Evolutionary conservation across 495 filamentous ascomycete species (phyloP), one percentile per base, ranked within the genome.

Genomic region (Clohesyomyces aquaticus): DNA sequence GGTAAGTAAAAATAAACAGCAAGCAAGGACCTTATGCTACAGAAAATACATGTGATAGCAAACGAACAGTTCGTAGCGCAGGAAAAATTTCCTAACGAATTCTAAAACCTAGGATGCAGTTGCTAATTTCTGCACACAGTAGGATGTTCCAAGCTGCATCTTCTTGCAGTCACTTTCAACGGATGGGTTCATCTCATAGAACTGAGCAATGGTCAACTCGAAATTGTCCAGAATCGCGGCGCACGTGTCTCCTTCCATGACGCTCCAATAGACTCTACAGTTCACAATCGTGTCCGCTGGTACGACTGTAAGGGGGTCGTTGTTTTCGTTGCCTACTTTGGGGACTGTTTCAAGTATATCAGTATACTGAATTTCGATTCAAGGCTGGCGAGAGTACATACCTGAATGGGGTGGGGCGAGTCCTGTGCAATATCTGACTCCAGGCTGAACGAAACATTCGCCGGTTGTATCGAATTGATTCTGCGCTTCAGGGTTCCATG

Each of bases 121-220:
- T n/a, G n/a, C n/a, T n/a, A 9, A 19, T 16, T 11, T 16, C 10
- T 52, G 26, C 21, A 52, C 48, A n/a, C 50, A 54, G 50, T 54
- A 54, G 2, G 11, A 54, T 16, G 19, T 11, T 21, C 50, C 50
- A 1, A 54, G 50, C 23, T 29, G 6, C 23, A 29, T 29, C 1
- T 4, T 54, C 3, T 10, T 6, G 50, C 50, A 54, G 50, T 38
- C 50, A n/a, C 23, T 32, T 16, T 2, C 11, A 3, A 54, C 50
- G 11, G 50, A 54, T 8, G 50, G 50, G 26, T 54, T 54, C 23
- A 54, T 29, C 12, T n/a, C 6, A 18, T 29, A 54, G 32, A 72
- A 65, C 11, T 62, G 2, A 21, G 59, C 46, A 27, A 66, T 45
- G 19, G 63, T 55, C 23, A 66, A 27, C 3, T 28, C 27, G 28